Percentiles rank a stretch among this genome's conserved stretches.
phyloP scores from a whole-genome alignment of 2,329 filamentous ascomycete species.

The Stachybotrys chartarum region DNA sequence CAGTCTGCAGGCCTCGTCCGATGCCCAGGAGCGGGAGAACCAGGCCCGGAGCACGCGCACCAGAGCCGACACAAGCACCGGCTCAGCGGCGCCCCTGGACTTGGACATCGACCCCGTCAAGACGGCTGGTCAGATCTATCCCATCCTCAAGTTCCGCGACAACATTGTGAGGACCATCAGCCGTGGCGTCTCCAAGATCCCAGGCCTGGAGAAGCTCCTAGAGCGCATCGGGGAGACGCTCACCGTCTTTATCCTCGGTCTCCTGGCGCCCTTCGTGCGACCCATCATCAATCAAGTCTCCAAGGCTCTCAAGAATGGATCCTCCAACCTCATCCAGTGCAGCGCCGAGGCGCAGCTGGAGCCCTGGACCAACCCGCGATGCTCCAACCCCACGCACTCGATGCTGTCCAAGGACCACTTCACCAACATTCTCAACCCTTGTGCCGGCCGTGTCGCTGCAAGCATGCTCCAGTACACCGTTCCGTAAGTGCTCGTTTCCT shows the following conservation, averaged over 20 bases:
- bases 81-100: slow-evolving; percentile 28
- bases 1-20: slow-evolving; percentile 52
- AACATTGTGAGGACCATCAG: slow-evolving; percentile 86
- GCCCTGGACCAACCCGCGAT: slow-evolving; percentile 69
- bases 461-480: slow-evolving; percentile 80
- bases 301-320: slow-evolving; percentile 77
- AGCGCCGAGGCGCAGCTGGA: slow-evolving; percentile 71
- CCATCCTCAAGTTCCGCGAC: slow-evolving; percentile 89
- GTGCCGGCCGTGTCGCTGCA: slow-evolving; percentile 65
- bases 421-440: slow-evolving; percentile 69
- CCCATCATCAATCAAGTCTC: slow-evolving; percentile 87
- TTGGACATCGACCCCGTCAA: slow-evolving; percentile 71
- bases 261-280: slow-evolving; percentile 85
- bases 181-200: slow-evolving; percentile 81
- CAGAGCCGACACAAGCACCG: slow-evolving; percentile 18
- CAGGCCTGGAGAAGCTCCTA: slow-evolving; percentile 80
- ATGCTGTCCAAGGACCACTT: slow-evolving; percentile 83
- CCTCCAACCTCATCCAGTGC: slow-evolving; percentile 60
- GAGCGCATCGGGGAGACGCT: slow-evolving; percentile 92
- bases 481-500: slow-evolving; percentile 44
- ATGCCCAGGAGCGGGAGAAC: slow-evolving; percentile 57
- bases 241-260: slow-evolving; percentile 83
- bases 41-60: slow-evolving; percentile 22
- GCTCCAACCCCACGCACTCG: slow-evolving; percentile 74
- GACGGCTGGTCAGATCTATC: slow-evolving; percentile 78